A percentile compares a stretch with the other conserved stretches of the same genome.
Conservation (phyloP, 495 filamentous ascomycete species). For the Penicillium antarcticum region DNA sequence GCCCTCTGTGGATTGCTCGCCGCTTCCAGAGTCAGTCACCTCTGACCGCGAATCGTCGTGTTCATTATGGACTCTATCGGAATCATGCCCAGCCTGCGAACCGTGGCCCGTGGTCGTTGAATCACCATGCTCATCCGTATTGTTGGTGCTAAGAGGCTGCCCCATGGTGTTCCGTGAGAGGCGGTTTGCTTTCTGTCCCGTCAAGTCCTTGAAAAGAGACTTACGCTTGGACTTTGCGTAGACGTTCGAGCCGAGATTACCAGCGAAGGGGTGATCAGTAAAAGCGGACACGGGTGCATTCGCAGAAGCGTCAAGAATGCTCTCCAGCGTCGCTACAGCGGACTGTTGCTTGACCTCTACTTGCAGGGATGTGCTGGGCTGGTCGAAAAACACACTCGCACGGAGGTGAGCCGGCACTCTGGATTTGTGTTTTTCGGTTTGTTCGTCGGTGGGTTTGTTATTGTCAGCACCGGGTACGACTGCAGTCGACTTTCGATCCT, state of each 20-base stretch:
- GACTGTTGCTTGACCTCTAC: constrained; percentile 75
- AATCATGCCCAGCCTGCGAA: constrained; percentile 16
- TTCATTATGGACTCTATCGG: constrained; percentile 14
- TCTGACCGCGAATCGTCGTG: constrained; percentile 15
- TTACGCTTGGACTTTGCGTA: constrained; percentile 48
- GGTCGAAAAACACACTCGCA: constrained; percentile 87
- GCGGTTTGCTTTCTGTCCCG: constrained; percentile 19
- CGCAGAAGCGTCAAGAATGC: constrained; percentile 91
- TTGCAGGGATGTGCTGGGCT: constrained; percentile 55
- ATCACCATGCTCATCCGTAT: constrained; percentile 5
- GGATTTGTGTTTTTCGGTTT: constrained; percentile 32
- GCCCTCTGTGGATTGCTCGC: constrained; percentile 14
- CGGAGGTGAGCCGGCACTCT: constrained; percentile 81
- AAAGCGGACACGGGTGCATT: constrained; percentile 91
- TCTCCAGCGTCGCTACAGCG: constrained; percentile 85
- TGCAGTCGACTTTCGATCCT: constrained; percentile 43
- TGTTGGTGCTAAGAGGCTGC: constrained; percentile 13
- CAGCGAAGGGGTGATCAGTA: constrained; percentile 86
- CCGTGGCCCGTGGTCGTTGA: not conserved
- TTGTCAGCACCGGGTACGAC: constrained; percentile 31
- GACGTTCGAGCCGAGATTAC: constrained; percentile 63
- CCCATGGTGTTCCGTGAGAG: constrained; percentile 21
- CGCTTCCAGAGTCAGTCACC: constrained; percentile 19
- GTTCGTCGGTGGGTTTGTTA: constrained; percentile 9
- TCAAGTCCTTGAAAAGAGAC: constrained; percentile 16